Evolutionary conservation across 768 basidiomycete genomes (phyloP), one percentile per base, ranked within the genome.

Genomic region (Phylloporus scabripes): DNA sequence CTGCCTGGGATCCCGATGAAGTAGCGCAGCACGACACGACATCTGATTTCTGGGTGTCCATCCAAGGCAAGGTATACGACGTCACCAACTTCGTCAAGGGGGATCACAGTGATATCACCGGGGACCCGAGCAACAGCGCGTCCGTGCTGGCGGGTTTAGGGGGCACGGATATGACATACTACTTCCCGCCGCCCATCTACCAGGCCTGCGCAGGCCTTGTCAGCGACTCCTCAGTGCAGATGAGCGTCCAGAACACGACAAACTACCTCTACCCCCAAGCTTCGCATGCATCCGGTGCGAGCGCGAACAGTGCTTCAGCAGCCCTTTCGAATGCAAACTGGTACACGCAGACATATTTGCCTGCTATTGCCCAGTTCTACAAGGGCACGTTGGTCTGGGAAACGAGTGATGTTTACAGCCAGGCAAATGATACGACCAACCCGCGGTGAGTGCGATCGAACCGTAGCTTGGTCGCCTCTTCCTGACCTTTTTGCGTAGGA

Each of bases 171-270:
- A 51, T 87, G 43, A 78, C 79, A 1, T 64, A 73, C 37, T 84
- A 86, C 64, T 83, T 83, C 70, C 82, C 80, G 1, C 70, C 74
- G 1, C 83, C 85, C 1, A 66, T 85, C 43, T 66, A 68, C 23
- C 60, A 78, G 43, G 82, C 78, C 9, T 87, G 85, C 57, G 74
- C 78, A 0, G 74, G 72, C 20, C 74, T 87, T 21, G 81, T 87
- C 42, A 74, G 61, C 18, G 71, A 78, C 50, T 39, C 61, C 0
- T 48, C 60, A 3, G 65, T 84, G 46, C 40, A 68, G 1, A 67
- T 80, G 46, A 62, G 56, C 31, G 55, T 70, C 42, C 62, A 76
- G 51, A 84, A 83, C 59, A 77, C 76, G 49, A 74, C 75, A 1
- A 45, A 61, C 26, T 62, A 71, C 17, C 52, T 70, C 31, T 72